Evolutionary conservation across 495 filamentous ascomycete genomes (phyloP), one percentile per base, ranked within the genome.

Genomic region (Cercophora samala): DNA sequence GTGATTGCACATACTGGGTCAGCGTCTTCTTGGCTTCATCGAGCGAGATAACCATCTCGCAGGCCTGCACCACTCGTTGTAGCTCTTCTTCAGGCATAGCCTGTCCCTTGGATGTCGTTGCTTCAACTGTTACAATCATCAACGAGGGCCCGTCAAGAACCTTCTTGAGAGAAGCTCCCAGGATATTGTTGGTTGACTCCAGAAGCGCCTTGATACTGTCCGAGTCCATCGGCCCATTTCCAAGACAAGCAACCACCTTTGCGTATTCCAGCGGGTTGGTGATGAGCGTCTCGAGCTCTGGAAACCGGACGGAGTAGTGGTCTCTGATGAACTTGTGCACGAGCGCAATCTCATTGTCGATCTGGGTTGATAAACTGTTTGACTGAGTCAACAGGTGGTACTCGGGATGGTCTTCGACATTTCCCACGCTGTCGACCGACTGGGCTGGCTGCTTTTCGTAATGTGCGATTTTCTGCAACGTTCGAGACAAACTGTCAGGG

Each of bases 91-190:
- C 83, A 8, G 84, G 86, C 82, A 99, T 85, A 64, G 90, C 84
- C 13, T 88, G 87, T 0, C 96, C 96, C 59, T 89, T 87, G 19
- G 91, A 94, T 4, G 91, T 94, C 21, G 92, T 95, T 61, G 93
- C 95, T 80, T 97, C 94, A 18, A 97, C 88, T n/a, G 92, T 92
- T 55, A 99, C 93, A 24, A 95, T 90, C 93, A 98, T 97, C 68
- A 97, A 78, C 0, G 91, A 90, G 4, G 94, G 93, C 0, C 92
- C 91, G 77, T 96, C 92, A 5, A 99, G 83, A 5, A 98, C 85
- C 0, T 85, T 83, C 69, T 90, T 90, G 53, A 99, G 84, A 0
- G 91, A 85, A 66, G 84, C 83, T 21, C 90, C 87, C 4, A 93
- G 83, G 29, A 89, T 81, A 76, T 97, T 97, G 66, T 94, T 85